phyloP scores from a whole-genome alignment of 371 early-diverging fungal species.

The Haplosporangium sp. region DNA sequence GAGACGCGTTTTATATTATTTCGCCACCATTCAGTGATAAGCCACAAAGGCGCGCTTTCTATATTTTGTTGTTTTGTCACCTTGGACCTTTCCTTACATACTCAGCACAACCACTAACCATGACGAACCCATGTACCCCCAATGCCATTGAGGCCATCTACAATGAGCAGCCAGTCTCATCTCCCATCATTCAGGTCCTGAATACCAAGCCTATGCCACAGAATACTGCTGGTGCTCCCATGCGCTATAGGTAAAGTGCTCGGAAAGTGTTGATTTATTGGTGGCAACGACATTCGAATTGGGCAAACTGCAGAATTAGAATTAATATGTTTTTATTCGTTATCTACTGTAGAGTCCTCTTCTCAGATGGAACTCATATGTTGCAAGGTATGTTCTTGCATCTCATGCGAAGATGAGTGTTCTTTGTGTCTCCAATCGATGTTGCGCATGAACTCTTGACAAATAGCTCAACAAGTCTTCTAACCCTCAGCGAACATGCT shows the following conservation, averaged over 20 bases:
- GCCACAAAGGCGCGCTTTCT: no score
- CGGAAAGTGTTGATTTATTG: constrained; percentile 2
- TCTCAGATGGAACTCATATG: constrained; percentile 75
- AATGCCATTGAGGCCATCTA: constrained; percentile 60
- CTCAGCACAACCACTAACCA: constrained; percentile 11
- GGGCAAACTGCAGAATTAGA: not conserved
- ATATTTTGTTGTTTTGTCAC: not conserved
- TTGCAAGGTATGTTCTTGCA: constrained; percentile 70
- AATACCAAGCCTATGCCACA: constrained; percentile 65
- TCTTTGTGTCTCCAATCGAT: no score
- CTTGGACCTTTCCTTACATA: not conserved
- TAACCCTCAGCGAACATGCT: not conserved
- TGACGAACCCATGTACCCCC: constrained; percentile 55
- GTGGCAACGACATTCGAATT: constrained; percentile 23
- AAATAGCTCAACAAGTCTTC: not conserved
- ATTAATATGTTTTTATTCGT: not conserved
- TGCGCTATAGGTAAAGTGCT: constrained; percentile 65
- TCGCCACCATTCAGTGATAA: no score
- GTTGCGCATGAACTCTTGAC: not conserved
- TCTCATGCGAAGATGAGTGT: not conserved
- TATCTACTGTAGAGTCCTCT: constrained; percentile 61
- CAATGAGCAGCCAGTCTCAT: constrained; percentile 49
- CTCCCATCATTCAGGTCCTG: constrained; percentile 72
- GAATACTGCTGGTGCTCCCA: constrained; percentile 25
- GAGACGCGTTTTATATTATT: no score